Evolutionary conservation across 2,329 filamentous ascomycete species (phyloP), one percentile per base, ranked within the genome.

Genomic region (Didymella segeticola): DNA sequence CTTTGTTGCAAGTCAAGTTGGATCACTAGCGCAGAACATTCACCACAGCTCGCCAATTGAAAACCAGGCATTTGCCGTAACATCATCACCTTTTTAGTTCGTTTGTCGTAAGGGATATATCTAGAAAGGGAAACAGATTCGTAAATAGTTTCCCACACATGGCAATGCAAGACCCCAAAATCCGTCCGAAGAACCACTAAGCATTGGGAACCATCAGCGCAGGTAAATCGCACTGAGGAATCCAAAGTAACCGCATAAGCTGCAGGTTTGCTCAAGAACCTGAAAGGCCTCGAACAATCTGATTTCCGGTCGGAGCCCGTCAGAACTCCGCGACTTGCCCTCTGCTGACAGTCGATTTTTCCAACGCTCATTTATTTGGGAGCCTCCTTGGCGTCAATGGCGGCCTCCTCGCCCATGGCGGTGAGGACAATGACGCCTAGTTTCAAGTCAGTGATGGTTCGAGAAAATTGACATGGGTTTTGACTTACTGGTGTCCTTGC

Each of bases 361-460:
- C 55, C 63, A 64, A 67, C 56, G 51, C 51, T 57, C 33, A 64
- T 71, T 61, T 73, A 73, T 68, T 72, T 79, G 78, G 90, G 87
- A 78, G 90, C 91, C 82, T 97, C 93, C 88, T 98, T 98, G 81
- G 88, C 89, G 77, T 97, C 93, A 77, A 97, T 89, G 74, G 88
- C 89, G 71, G 85, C 81, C 85, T 98, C 90, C 83, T 99, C 93
- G 76, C 90, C 90, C 95, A 99, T 99, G 77, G 95, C 87, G 72
- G 91, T 90, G 76, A 96, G 89, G 77, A 99, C 87, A 71, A 93
- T 89, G 72, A 98, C 89, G 80, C 92, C 92, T 96, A 62, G 11
- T 1, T 34, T 17, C 37, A n/a, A 20, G 50, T 74, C 52, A 72
- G 66, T 43, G 43, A 25, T 5, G 8, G 19, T 51, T 25, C 17